Evolutionary conservation across 2,329 filamentous ascomycete species (phyloP).

Genomic region (Paramyrothecium roridum): DNA sequence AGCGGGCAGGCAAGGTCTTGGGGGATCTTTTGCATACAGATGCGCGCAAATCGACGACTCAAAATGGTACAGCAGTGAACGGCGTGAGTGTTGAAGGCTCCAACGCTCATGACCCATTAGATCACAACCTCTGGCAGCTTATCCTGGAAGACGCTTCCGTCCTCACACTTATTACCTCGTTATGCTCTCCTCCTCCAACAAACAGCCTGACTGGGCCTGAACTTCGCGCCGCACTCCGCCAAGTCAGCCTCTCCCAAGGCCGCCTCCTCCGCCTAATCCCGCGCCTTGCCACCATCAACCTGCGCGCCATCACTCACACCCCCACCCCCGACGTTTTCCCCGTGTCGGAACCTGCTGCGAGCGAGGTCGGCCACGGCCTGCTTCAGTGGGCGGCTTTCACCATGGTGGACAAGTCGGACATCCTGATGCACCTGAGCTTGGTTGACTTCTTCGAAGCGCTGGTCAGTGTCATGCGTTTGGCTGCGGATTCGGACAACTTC

Average conservation of each 20-base stretch:
- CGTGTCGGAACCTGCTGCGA: conserved; percentile 12
- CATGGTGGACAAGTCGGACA: conserved; percentile 49
- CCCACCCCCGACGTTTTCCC: conserved; percentile 31
- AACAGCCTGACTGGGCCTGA: conserved; percentile 16
- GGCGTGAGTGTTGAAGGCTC: conserved; percentile 34
- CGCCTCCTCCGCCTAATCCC: conserved; percentile 50
- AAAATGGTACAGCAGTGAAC: conserved; percentile 19
- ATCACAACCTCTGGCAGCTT: conserved; percentile 45
- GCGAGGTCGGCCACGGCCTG: conserved; percentile 31
- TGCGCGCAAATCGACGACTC: conserved; percentile 27
- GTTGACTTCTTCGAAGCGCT: conserved; percentile 53
- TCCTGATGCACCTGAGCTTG: conserved; percentile 47
- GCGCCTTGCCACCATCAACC: conserved; percentile 44
- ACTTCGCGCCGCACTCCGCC: conserved; percentile 18
- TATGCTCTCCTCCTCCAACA: conserved; percentile 29
- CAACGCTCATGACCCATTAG: conserved; percentile 42
- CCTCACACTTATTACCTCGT: conserved; percentile 39
- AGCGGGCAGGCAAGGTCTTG: conserved; percentile 47
- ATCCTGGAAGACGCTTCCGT: conserved; percentile 43
- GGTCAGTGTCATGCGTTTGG: conserved; percentile 43
- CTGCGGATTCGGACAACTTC: conserved; percentile 28
- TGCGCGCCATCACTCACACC: conserved; percentile 34
- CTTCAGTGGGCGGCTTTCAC: conserved; percentile 48
- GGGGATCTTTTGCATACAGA: conserved; percentile 55
- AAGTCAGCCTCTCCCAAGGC: conserved; percentile 49